Base-by-base conservation (phyloP, 129 eudicot species). In the Tanacetum coccineum region DNA sequence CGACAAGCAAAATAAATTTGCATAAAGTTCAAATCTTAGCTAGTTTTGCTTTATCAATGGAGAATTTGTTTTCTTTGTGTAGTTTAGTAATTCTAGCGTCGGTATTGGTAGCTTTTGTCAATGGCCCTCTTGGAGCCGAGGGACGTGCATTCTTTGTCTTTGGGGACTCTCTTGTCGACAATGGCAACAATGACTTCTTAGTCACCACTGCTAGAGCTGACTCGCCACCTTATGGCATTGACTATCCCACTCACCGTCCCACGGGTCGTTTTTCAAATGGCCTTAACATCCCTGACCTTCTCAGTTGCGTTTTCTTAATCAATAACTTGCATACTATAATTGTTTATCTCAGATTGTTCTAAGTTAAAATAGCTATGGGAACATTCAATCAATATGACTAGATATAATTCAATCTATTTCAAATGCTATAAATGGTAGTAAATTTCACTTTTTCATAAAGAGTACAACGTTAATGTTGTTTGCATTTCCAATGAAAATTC, bases 231-330 rank as follows among this genome's bases (percentile, higher is more conserved):
- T 85, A 85, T 18, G 91, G 91, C 82, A 85, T 85, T 46, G 90
- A 84, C 67, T 78, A 50, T 63, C 90, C 90, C 2, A 71, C 84
- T 40, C 90, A 81, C 42, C 82, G 72, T 9, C 90, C 90, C 42
- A 84, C 90, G 12, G 90, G 86, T 54, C 90, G 86, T 2, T 84
- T 85, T 80, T 82, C 87, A 1, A 85, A 85, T 25, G 87, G 87
- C 73, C 76, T 73, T 6, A 85, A 85, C 74, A 79, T 85, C 54
- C 91, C 91, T 0, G 91, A 85, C 36, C n/a, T 85, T 1, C 77
- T 85, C 69, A 76, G 91, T 85, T 69, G 65, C 59, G 73, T 73
- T 50, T 2, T 54, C 20, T 12, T 40, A n/a, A 15, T 13, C 55
- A 0, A 10, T 1, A 54, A 55, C 36, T 66, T 49, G 1, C 39